Conservation (phyloP, 2,329 filamentous ascomycete genomes). For the Atkinsonella texensis region DNA sequence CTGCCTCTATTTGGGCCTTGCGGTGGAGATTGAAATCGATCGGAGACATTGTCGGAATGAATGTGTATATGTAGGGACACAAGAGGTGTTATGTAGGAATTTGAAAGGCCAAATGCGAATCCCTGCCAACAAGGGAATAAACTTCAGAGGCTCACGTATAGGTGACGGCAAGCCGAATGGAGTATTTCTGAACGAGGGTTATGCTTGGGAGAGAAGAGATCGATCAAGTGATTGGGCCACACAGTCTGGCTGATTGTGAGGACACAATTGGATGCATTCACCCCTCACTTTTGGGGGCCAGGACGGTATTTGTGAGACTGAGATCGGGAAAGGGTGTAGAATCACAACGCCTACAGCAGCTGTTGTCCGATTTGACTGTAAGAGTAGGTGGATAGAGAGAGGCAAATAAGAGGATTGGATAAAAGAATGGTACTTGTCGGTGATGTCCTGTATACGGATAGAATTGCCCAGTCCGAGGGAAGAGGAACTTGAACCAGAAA, state of each 20-base stretch:
- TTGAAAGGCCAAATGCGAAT: neutral
- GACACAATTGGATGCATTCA: neutral
- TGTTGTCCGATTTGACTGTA: neutral
- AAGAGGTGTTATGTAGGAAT: neutral
- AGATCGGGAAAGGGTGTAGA: slow-evolving; percentile 1
- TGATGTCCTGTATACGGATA: neutral
- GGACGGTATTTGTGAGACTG: neutral
- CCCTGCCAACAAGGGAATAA: neutral
- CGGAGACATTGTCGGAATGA: slow-evolving; percentile 9
- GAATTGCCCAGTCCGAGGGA: neutral
- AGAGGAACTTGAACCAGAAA: neutral
- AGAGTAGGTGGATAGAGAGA: neutral
- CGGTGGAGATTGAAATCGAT: slow-evolving; percentile 1
- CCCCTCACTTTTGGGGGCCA: neutral
- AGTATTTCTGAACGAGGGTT: neutral
- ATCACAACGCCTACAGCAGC: neutral
- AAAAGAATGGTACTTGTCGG: neutral
- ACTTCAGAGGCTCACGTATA: neutral
- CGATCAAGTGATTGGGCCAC: neutral
- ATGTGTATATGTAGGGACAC: neutral
- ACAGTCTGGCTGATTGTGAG: neutral
- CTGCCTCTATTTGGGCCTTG: slow-evolving; percentile 12
- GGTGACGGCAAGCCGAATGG: neutral
- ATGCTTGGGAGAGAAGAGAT: neutral
- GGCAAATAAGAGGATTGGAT: neutral